These are phyloP conservation scores for Chaetoscypha palmicola DNA, from an alignment of 2,329 filamentous ascomycete genomes.

Conservation along the genomic window DNA sequence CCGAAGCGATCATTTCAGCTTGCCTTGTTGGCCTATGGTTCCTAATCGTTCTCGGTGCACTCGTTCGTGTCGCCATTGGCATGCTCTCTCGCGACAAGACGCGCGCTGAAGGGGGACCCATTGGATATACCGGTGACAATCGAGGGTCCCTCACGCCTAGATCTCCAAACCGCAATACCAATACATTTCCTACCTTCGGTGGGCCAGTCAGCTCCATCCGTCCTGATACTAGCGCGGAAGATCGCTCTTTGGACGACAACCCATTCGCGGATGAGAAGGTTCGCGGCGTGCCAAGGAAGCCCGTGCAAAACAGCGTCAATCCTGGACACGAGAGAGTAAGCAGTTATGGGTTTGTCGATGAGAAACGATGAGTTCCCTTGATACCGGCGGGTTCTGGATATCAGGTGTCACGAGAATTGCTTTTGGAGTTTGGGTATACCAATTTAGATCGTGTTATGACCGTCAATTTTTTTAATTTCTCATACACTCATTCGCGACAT, in stretches of 20 bases:
- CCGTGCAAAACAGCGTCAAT: conserved; percentile 17
- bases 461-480: not conserved
- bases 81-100: conserved; percentile 54
- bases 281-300: conserved; percentile 7
- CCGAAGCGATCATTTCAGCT: conserved; percentile 73
- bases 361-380: conserved; percentile 10
- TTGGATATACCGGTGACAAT: conserved; percentile 22
- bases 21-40: conserved; percentile 71
- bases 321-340: conserved; percentile 21
- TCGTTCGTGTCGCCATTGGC: conserved; percentile 57
- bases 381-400: too few relatives aligned
- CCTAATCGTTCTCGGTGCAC: conserved; percentile 66
- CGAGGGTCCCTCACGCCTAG: conserved; percentile 11
- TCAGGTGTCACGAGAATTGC: too few relatives aligned
- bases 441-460: not conserved
- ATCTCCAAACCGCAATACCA: conserved; percentile 10
- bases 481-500: not conserved
- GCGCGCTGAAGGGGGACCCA: conserved; percentile 50
- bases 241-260: conserved; percentile 1
- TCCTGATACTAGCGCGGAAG: conserved; percentile 7
- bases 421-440: not conserved
- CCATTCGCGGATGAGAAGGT: conserved; percentile 18
- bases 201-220: conserved; percentile 16
- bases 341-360: conserved; percentile 23
- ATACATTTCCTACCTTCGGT: conserved; percentile 21